phyloP scores from a whole-genome alignment of 768 basidiomycete species.

The Postia placenta region DNA sequence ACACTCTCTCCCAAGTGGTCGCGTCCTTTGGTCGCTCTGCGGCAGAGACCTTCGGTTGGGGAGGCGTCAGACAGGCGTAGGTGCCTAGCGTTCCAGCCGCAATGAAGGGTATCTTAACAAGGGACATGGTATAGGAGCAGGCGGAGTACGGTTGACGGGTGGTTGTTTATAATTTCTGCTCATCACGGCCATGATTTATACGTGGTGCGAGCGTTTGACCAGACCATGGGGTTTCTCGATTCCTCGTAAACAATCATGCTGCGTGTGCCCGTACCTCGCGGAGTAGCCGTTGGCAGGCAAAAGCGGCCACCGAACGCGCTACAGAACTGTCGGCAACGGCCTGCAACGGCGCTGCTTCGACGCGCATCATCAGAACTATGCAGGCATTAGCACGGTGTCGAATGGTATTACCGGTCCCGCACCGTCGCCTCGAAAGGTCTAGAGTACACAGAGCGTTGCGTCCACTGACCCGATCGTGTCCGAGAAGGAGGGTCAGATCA shows the following conservation, averaged over 20 bases:
- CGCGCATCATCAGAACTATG: not conserved
- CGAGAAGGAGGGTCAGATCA: too few relatives aligned
- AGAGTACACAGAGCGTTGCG: too few relatives aligned
- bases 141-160: not conserved
- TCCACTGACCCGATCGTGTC: too few relatives aligned
- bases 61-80: not conserved
- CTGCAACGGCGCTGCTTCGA: too few relatives aligned
- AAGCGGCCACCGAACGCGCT: too few relatives aligned
- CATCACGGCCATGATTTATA: not conserved
- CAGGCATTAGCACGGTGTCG: not conserved
- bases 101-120: conserved; percentile 4
- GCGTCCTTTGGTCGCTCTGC: not conserved
- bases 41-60: not conserved
- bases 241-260: not conserved
- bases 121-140: conserved; percentile 3
- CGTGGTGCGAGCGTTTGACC: not conserved
- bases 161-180: not conserved
- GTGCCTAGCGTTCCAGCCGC: not conserved
- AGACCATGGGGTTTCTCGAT: too few relatives aligned
- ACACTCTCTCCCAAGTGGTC: not conserved
- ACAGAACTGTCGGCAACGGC: too few relatives aligned
- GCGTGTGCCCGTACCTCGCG: not conserved
- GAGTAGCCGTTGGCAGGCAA: not conserved
- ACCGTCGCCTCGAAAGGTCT: not conserved
- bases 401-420: not conserved